Base-by-base conservation (phyloP, 768 basidiomycete genomes). In the Russula sp. region DNA sequence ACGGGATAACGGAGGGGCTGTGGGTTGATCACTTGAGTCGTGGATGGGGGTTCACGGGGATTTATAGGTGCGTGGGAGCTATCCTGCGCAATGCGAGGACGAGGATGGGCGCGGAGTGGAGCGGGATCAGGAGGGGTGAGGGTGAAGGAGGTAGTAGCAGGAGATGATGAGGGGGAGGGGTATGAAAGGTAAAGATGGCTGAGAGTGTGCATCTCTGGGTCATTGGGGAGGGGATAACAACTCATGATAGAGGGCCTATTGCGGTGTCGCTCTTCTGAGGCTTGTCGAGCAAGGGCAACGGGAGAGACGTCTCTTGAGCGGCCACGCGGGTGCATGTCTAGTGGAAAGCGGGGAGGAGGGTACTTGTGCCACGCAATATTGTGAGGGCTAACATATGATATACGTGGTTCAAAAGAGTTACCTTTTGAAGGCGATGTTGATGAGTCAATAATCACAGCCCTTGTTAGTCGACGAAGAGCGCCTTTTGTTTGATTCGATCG, bases 241-340 rank as follows among this genome's bases (percentile, higher is more conserved):
- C 13, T 32, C 58, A 66, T 64, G 49, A 64, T 35, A 22, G 63
- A 55, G 4, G 45, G 11, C 14, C 34, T 52, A 18, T 35, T 59
- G 16, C 53, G 56, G 16, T 50, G 60, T 45, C 66, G 66, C 34
- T 67, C 66, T 43, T 67, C 64, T 36, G 66, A 67, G 45, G 64
- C 64, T 51, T 67, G 64, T n/a, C 66, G 64, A 47, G 66, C 66
- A 20, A 67, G 48, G 8, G 66, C 66, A 54, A 62, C 64, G 49
- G 64, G 54, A 53, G 66, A 67, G 13, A 67, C 32, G 11, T 59
- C 52, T 35, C 47, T 58, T 39, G 66, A 67, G 22, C 66, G 66
- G 10, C 66, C 66, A 52, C 66, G 66, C 22, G 64, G 46, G 18
- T 57, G 47, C 64, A 65, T 65, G 56, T 49, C 1, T 13, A 36